phyloP scores from a whole-genome alignment of 2,329 filamentous ascomycete genomes.

The Alternaria incomplexa region DNA sequence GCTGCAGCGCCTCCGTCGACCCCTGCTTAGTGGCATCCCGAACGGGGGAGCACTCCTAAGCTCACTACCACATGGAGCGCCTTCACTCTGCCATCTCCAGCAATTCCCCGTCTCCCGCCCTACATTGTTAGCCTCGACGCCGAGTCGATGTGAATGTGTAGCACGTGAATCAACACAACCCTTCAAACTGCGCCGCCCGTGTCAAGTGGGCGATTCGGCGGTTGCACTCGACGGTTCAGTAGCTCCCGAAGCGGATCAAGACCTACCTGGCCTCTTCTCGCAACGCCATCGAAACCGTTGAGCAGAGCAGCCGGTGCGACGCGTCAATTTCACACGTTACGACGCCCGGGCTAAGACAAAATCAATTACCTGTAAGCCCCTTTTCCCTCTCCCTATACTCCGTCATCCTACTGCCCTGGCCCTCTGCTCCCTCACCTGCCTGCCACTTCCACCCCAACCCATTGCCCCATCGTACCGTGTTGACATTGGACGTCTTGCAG shows the following conservation, averaged over 20 bases:
- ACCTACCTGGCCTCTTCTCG: slow-evolving; percentile 33
- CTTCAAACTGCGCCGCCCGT: background rate
- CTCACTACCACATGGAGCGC: slow-evolving; percentile 31
- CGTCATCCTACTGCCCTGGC: background rate
- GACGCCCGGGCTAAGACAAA: slow-evolving; percentile 11
- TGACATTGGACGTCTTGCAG: background rate
- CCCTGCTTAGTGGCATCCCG: slow-evolving; percentile 23
- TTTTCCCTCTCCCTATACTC: slow-evolving; percentile 13
- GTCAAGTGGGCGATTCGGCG: slow-evolving; percentile 4
- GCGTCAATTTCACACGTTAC: slow-evolving; percentile 6
- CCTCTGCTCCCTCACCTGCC: background rate
- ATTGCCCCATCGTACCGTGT: background rate
- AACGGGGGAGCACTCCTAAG: slow-evolving; percentile 21
- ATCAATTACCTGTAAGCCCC: slow-evolving; percentile 13
- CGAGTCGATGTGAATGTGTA: slow-evolving; percentile 1
- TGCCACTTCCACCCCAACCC: background rate
- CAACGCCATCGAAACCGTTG: slow-evolving; percentile 9
- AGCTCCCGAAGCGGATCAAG: slow-evolving; percentile 25
- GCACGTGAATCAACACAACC: background rate
- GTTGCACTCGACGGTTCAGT: slow-evolving; percentile 20
- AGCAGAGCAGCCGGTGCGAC: slow-evolving; percentile 16
- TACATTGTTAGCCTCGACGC: slow-evolving; percentile 8
- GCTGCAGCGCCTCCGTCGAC: slow-evolving; percentile 9
- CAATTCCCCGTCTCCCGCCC: slow-evolving; percentile 12
- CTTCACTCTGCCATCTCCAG: slow-evolving; percentile 29